Percentiles rank a stretch among this genome's conserved stretches.
Evolutionary conservation across 495 filamentous ascomycete species (phyloP).

Genomic region (Penicillium macrosclerotiorum): DNA sequence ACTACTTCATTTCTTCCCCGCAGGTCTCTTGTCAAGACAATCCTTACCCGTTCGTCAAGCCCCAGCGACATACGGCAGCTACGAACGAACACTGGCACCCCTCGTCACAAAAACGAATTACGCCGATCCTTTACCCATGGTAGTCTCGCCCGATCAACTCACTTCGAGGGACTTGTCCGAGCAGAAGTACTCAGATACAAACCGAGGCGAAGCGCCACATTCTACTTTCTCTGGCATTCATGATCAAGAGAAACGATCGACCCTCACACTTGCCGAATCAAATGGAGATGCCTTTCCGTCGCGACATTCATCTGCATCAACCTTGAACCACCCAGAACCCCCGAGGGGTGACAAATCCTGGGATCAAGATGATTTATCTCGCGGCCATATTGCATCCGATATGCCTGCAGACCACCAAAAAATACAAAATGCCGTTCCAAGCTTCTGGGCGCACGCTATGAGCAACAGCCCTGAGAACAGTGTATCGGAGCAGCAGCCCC

Average conservation of each 20-base stretch:
- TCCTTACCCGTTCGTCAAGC: neutral
- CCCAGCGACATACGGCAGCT: neutral
- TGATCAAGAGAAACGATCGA: conserved; percentile 22
- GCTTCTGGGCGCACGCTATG: conserved; percentile 6
- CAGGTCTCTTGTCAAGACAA: conserved; percentile 10
- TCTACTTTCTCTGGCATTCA: conserved; percentile 9
- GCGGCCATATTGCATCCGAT: neutral
- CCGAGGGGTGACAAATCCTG: neutral
- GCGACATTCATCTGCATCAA: conserved; percentile 25
- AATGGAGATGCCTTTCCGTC: conserved; percentile 19
- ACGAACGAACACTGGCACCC: conserved; percentile 1
- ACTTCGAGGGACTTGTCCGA: neutral
- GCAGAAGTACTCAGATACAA: conserved; percentile 2
- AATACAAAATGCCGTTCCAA: conserved; percentile 6
- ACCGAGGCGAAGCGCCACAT: conserved; percentile 8
- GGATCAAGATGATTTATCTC: neutral
- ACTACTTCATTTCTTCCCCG: conserved; percentile 51
- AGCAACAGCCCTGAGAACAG: neutral
- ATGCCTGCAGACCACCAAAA: neutral
- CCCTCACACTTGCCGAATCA: conserved; percentile 24
- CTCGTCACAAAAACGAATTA: conserved; percentile 10
- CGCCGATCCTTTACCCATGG: neutral
- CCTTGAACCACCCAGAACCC: conserved; percentile 24
- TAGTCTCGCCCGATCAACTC: neutral
- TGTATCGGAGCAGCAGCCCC: neutral